Percentiles rank a stretch among this genome's conserved stretches.
Conservation (phyloP, 768 basidiomycete species). For the Cytidiella melzeri region DNA sequence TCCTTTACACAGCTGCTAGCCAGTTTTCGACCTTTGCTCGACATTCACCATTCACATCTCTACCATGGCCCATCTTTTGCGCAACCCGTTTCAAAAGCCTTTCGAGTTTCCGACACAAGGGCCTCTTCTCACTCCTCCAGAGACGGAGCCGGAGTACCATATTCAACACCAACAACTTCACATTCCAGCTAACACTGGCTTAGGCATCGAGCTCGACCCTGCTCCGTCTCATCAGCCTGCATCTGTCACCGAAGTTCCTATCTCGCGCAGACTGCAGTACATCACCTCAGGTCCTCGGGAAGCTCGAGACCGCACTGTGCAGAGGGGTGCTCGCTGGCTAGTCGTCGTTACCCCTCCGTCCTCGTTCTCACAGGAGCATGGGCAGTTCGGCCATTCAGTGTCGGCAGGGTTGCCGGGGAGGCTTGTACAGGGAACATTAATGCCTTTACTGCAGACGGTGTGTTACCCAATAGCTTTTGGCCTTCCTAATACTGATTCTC, state of each 20-base stretch:
- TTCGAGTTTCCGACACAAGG: constrained; percentile 37
- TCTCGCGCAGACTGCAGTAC: constrained; percentile 29
- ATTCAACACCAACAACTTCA: constrained; percentile 6
- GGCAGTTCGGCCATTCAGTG: constrained; percentile 51
- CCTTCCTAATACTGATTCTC: not conserved
- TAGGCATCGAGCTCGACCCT: constrained; percentile 14
- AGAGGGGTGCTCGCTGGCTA: constrained; percentile 39
- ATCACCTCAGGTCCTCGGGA: constrained; percentile 29
- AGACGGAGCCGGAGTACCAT: constrained; percentile 26
- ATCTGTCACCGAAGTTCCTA: constrained; percentile 6
- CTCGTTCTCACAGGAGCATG: constrained; percentile 51
- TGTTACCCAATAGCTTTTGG: constrained; percentile 11
- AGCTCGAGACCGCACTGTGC: constrained; percentile 18
- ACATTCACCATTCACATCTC: not conserved
- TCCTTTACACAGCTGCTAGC: constrained; percentile 9
- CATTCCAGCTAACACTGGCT: not conserved
- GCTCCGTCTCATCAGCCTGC: constrained; percentile 14
- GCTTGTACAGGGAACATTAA: constrained; percentile 60
- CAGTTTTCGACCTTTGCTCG: not conserved
- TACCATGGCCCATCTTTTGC: constrained; percentile 21
- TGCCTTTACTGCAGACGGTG: constrained; percentile 74
- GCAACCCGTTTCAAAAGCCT: constrained; percentile 33
- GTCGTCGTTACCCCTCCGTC: constrained; percentile 63
- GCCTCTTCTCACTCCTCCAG: constrained; percentile 28
- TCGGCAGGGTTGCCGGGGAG: constrained; percentile 54